Percentiles rank a stretch among this genome's conserved stretches.
Conservation (phyloP, 768 basidiomycete species). For the Chiua virens region DNA sequence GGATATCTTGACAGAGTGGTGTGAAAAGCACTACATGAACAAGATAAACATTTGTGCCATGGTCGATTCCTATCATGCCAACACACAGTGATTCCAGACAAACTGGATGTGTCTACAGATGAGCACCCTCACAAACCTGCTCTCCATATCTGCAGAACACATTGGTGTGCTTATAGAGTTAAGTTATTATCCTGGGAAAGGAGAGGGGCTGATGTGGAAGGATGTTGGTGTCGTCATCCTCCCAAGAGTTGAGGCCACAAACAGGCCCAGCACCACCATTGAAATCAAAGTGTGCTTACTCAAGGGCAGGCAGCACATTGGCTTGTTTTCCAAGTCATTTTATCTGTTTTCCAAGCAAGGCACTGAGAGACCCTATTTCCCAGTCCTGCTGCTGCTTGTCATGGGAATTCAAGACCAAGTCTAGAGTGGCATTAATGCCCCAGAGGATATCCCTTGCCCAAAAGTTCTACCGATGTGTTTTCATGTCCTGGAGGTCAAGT, state of each 20-base stretch:
- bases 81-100: not conserved
- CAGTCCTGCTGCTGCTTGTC: not conserved
- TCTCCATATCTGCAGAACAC: not conserved
- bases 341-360: not conserved
- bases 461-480: not conserved
- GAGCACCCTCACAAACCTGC: not conserved
- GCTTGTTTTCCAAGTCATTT: not conserved
- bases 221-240: not conserved
- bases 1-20: not conserved
- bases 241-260: not conserved
- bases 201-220: not conserved
- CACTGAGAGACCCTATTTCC: not conserved
- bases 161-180: not conserved
- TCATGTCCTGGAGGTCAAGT: not conserved
- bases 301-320: not conserved
- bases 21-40: not conserved
- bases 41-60: not conserved
- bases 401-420: not conserved
- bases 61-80: not conserved
- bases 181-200: not conserved
- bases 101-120: not conserved
- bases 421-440: not conserved
- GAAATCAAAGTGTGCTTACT: not conserved
- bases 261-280: not conserved
- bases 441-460: not conserved